A percentile compares a stretch with the other conserved stretches of the same genome.
Evolutionary conservation across 768 basidiomycete species (phyloP).

Genomic region (Russula olivacea): DNA sequence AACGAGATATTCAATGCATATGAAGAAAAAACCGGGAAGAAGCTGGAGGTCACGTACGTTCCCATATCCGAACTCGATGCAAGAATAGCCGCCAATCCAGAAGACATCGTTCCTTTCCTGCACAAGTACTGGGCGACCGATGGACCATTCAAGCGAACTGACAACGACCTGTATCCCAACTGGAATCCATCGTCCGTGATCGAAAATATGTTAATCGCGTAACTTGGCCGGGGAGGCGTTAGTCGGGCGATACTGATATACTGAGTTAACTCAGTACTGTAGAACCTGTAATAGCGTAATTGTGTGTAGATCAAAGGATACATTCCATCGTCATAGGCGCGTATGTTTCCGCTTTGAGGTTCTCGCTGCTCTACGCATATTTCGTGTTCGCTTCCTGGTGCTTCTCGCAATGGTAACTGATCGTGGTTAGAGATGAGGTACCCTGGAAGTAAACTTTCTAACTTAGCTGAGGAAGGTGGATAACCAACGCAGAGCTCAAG

Average conservation of each 20-base stretch:
- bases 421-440: no score
- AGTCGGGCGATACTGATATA: no score
- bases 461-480: no score
- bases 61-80: neutral
- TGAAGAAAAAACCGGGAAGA: neutral
- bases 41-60: neutral
- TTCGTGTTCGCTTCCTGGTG: no score
- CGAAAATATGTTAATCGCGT: neutral
- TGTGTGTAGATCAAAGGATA: neutral
- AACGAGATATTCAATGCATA: neutral
- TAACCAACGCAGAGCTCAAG: no score
- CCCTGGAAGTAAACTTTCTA: no score
- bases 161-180: conserved; percentile 22
- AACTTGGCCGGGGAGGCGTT: conserved; percentile 2
- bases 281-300: neutral
- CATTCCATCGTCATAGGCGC: no score
- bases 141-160: neutral
- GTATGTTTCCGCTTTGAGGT: no score
- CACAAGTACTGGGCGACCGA: neutral
- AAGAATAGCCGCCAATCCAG: neutral
- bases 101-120: neutral
- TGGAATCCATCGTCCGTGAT: neutral
- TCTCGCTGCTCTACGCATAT: no score
- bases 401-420: no score
- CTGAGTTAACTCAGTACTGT: neutral